Base-by-base conservation (phyloP, 164 flowering plant genomes). In the Umbellularia californica region DNA sequence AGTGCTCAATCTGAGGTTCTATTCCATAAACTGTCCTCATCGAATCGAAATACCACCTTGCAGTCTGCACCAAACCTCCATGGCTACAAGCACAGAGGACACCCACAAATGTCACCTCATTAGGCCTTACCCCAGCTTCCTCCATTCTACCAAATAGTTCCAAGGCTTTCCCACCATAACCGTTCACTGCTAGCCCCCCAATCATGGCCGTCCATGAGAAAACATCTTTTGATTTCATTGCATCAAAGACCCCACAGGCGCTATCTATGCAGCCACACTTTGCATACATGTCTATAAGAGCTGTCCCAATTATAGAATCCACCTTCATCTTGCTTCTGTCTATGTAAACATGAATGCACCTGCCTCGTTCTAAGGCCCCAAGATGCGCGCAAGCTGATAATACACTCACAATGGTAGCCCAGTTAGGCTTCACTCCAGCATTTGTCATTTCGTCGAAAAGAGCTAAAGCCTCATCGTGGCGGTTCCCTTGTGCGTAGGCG, bases 201-300 rank as follows among this genome's bases (percentile, higher is more conserved):
- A 75, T 75, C 77, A 75, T 75, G 41, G 77, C 63, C 20, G 69
- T 75, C 73, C 77, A 75, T 9, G 69, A 41, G 69, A 70, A 69
- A 7, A 70, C 73, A 70, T 70, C 74, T 68, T 75, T 75, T 11
- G 47, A 5, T 10, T 19, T 15, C 58, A 70, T 14, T 6, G 13
- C 35, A 4, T 69, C 27, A 52, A 75, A 75, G 20, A 75, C 60
- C 62, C 69, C 63, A 66, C 25, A 60, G 24, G 77, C 73, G 23
- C 70, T 58, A 17, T 70, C 77, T 41, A 87, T 81, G 74, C 88
- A 82, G 10, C 92, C 92, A 75, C 90, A 89, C 80, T 87, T 89
- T 7, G 86, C 86, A 82, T 89, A 89, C 89, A 89, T 86, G 76
- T 87, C 87, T 50, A 89, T 81, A 41, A 86, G 85, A 50, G 87